These are phyloP conservation scores for Penicillium malachiteum DNA, from an alignment of 495 filamentous ascomycete species.

Conservation along the genomic window DNA sequence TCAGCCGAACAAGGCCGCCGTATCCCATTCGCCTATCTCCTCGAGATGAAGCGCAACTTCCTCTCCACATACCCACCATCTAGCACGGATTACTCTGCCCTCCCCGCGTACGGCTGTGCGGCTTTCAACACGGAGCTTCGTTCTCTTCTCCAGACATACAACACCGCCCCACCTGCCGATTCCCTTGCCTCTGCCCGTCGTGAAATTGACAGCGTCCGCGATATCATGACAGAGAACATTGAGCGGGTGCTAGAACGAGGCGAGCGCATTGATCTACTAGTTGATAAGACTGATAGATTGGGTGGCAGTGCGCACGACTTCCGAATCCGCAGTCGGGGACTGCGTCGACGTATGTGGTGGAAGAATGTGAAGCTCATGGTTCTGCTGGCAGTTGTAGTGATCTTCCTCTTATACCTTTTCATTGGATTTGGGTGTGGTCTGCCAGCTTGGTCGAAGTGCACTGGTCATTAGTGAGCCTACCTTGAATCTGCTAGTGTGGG, in stretches of 20 bases:
- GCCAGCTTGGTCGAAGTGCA: constrained; percentile 57
- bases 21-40: constrained; percentile 88
- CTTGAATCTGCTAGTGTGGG: background rate
- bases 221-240: constrained; percentile 99
- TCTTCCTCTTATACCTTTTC: constrained; percentile 80
- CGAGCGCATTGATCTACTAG: constrained; percentile 90
- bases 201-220: constrained; percentile 90
- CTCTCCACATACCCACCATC: constrained; percentile 66
- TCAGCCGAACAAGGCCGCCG: constrained; percentile 75
- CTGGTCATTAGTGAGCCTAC: constrained; percentile 23
- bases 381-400: constrained; percentile 73
- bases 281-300: constrained; percentile 94
- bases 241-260: constrained; percentile 92
- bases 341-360: constrained; percentile 98
- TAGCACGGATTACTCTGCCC: constrained; percentile 67
- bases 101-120: constrained; percentile 88
- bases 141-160: constrained; percentile 78
- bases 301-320: constrained; percentile 88
- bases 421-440: constrained; percentile 74
- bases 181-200: constrained; percentile 77
- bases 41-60: constrained; percentile 89
- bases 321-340: constrained; percentile 73
- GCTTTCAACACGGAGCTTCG: constrained; percentile 80
- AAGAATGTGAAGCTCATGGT: constrained; percentile 97
- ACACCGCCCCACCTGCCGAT: constrained; percentile 76